Conservation (phyloP, 2,329 filamentous ascomycete genomes). For the Aspergillus chevalieri region DNA sequence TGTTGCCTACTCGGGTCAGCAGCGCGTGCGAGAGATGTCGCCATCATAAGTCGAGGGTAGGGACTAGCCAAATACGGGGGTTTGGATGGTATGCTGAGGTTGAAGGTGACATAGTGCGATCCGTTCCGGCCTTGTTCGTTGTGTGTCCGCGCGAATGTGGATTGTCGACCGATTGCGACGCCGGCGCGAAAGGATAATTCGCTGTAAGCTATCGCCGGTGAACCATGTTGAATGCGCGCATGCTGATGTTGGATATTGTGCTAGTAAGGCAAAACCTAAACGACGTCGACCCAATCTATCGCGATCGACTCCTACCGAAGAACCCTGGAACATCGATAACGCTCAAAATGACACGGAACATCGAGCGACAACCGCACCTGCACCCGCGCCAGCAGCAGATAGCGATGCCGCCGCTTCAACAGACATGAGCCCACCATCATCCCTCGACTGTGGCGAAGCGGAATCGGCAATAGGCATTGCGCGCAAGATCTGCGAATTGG, state of each 20-base stretch:
- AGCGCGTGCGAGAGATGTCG: conserved; percentile 25
- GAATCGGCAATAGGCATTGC: conserved; percentile 33
- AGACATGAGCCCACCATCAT: conserved; percentile 1
- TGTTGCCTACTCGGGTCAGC: conserved; percentile 21
- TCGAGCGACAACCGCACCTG: not conserved
- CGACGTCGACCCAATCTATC: not conserved
- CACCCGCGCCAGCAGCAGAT: not conserved
- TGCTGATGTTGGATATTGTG: not conserved
- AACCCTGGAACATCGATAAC: not conserved
- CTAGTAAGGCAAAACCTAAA: not conserved
- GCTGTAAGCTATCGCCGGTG: conserved; percentile 4
- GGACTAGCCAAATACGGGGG: not conserved
- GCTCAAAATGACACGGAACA: not conserved
- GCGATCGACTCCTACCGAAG: not conserved
- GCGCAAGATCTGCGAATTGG: conserved; percentile 24
- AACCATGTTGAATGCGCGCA: not conserved
- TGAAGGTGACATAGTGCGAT: conserved; percentile 22
- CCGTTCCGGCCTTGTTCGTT: conserved; percentile 28
- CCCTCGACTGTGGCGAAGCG: conserved; percentile 21
- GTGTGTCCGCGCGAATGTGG: conserved; percentile 24
- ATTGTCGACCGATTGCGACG: conserved; percentile 10
- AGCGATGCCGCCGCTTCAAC: not conserved
- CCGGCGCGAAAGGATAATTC: conserved; percentile 2
- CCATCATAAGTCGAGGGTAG: conserved; percentile 26
- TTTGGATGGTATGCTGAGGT: not conserved